Evolutionary conservation across 2,329 filamentous ascomycete species (phyloP).

Genomic region (Apiospora arundinis): DNA sequence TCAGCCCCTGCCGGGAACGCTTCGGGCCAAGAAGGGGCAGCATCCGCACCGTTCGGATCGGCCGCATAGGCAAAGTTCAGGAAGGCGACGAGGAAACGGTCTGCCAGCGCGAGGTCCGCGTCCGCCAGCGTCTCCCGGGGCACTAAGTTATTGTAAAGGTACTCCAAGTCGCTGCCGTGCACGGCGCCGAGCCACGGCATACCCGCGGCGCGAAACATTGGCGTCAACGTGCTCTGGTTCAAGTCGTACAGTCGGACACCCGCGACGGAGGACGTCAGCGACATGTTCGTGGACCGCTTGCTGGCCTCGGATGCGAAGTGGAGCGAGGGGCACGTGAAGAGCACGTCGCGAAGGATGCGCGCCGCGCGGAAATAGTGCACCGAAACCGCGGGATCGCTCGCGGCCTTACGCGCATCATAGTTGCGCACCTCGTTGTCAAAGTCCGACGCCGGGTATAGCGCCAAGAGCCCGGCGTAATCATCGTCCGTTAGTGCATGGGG

Average conservation of each 20-base stretch:
- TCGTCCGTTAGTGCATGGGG: slow-evolving; percentile 33
- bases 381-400: slow-evolving; percentile 30
- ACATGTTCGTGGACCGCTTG: slow-evolving; percentile 15
- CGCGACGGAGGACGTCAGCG: not conserved
- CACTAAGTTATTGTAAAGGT: slow-evolving; percentile 20
- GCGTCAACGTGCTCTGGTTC: slow-evolving; percentile 23
- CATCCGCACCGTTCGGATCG: slow-evolving; percentile 14
- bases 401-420: slow-evolving; percentile 23
- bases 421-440: slow-evolving; percentile 31
- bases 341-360: slow-evolving; percentile 32
- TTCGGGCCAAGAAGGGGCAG: slow-evolving; percentile 18
- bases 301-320: slow-evolving; percentile 30
- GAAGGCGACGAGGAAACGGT: not conserved
- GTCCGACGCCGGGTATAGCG: slow-evolving; percentile 34
- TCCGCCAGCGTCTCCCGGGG: slow-evolving; percentile 15
- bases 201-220: slow-evolving; percentile 12
- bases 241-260: slow-evolving; percentile 19
- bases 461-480: slow-evolving; percentile 34
- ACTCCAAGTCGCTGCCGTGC: slow-evolving; percentile 21
- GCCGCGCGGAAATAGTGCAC: slow-evolving; percentile 34
- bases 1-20: not conserved
- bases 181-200: slow-evolving; percentile 20
- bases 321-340: slow-evolving; percentile 34
- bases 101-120: not conserved
- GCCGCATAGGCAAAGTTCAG: slow-evolving; percentile 14